Evolutionary conservation across 129 eudicot genomes (phyloP).

Genomic region (Lactuca saligna): DNA sequence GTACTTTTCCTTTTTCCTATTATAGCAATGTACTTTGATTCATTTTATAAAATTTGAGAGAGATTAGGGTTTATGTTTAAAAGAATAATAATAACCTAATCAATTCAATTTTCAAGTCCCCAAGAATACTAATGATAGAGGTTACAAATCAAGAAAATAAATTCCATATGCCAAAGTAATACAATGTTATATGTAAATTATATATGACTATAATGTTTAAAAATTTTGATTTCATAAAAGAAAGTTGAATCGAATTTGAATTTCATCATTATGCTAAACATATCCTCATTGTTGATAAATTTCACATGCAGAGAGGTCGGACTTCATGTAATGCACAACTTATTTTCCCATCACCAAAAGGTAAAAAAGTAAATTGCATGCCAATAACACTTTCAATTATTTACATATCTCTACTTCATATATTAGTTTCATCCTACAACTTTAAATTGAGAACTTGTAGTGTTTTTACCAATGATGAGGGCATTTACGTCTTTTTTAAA

Average conservation of each 20-base stretch:
- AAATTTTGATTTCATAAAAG: neutral
- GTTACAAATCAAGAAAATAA: no score
- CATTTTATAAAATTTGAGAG: neutral
- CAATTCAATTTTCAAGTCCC: no score
- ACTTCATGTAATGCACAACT: slow-evolving; percentile 32
- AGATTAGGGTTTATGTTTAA: neutral
- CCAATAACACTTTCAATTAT: no score
- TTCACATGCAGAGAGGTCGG: slow-evolving; percentile 37
- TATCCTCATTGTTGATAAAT: slow-evolving; percentile 4
- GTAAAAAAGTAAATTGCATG: slow-evolving; percentile 15
- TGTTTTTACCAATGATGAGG: no score
- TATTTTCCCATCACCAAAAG: slow-evolving; percentile 39
- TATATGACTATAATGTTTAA: neutral
- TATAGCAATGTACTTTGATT: neutral
- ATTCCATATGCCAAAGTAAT: no score
- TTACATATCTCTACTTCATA: neutral
- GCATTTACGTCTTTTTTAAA: no score
- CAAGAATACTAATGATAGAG: no score
- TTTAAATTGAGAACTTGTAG: neutral
- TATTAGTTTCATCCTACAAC: neutral
- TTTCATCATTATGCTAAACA: neutral
- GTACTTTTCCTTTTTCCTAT: slow-evolving; percentile 26
- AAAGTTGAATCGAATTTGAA: no score
- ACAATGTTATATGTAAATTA: neutral
- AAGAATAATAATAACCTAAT: no score